Evolutionary conservation across 2,329 filamentous ascomycete species (phyloP), one percentile per base, ranked within the genome.

Genomic region (Nigrograna mackinnonii): DNA sequence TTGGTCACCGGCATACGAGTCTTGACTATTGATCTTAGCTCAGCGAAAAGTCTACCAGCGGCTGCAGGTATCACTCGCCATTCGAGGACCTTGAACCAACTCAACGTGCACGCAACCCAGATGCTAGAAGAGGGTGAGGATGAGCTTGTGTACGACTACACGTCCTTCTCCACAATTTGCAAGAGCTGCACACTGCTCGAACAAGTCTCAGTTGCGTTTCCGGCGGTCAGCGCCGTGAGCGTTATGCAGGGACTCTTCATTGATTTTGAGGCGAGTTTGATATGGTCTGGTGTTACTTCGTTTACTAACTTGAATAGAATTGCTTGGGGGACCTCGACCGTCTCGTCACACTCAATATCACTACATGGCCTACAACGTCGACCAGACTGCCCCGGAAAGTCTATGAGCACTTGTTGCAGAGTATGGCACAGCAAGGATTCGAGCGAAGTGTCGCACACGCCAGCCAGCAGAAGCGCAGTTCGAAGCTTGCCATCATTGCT

Each of bases 191-290:
- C 61, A 7, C 46, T 63, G 20, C 50, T 78, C 12, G 71, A 76
- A 45, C 73, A 77, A 41, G 54, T 77, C 1, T 73, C 67, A 4
- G 64, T 73, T n/a, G 74, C 71, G 1, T 76, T 75, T 56, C 75
- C 75, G 5, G 35, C 49, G 4, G 74, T 73, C 2, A 74, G 68
- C 49, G 55, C 76, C 16, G 64, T 75, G n/a, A 53, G 69, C 13
- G 58, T 48, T 24, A 71, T 69, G 37, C 68, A 62, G 35, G 66
- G 70, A 13, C 65, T 67, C n/a, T 77, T 75, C 54, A 54, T 64
- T 44, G 58, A 67, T 16, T 76, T 70, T 39, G 70, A 74, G 57
- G 65, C 62, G 53, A 49, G 54, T 52, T 5, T 18, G n/a, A 37
- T 14, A 21, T 31, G 18, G 26, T 20, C 18, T 42, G 24, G 41